Percentiles rank a stretch among this genome's conserved stretches.
Conservation (phyloP, 2,329 filamentous ascomycete genomes). For the Talaromyces sp. region DNA sequence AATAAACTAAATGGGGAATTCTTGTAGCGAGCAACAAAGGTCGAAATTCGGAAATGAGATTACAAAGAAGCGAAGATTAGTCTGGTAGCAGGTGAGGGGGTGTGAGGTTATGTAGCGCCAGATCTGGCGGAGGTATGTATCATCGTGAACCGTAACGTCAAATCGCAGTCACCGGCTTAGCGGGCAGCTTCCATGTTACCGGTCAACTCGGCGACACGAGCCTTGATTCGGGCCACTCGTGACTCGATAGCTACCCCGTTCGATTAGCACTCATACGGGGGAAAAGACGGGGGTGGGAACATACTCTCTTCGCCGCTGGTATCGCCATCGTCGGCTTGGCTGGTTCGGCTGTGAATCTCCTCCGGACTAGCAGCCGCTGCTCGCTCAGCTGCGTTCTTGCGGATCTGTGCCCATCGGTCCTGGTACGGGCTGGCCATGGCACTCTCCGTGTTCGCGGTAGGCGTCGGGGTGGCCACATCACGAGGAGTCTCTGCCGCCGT, state of each 20-base stretch:
- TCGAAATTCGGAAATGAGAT: background rate
- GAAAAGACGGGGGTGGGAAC: constrained; percentile 37
- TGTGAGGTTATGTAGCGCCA: background rate
- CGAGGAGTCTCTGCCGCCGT: constrained; percentile 21
- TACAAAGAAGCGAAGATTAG: background rate
- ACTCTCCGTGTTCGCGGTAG: constrained; percentile 18
- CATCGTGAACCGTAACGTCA: constrained; percentile 7
- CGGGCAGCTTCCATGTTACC: constrained; percentile 66
- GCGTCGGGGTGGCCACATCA: constrained; percentile 21
- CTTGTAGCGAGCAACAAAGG: constrained; percentile 1
- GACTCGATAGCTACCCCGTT: constrained; percentile 82
- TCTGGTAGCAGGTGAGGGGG: background rate
- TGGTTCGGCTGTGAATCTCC: constrained; percentile 61
- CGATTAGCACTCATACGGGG: constrained; percentile 25
- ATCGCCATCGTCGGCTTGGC: constrained; percentile 67
- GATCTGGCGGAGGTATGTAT: background rate
- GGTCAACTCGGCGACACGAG: constrained; percentile 89
- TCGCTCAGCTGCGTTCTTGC: constrained; percentile 86
- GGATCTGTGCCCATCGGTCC: constrained; percentile 93
- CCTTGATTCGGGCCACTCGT: constrained; percentile 95
- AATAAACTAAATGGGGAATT: constrained; percentile 14
- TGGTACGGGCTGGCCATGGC: constrained; percentile 36
- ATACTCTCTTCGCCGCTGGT: constrained; percentile 94
- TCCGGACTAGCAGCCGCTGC: constrained; percentile 56
- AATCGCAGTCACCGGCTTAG: constrained; percentile 18